Percentiles rank a stretch among this genome's conserved stretches.
Evolutionary conservation across 2,329 filamentous ascomycete species (phyloP).

Genomic region (Magnaporthales sp.): DNA sequence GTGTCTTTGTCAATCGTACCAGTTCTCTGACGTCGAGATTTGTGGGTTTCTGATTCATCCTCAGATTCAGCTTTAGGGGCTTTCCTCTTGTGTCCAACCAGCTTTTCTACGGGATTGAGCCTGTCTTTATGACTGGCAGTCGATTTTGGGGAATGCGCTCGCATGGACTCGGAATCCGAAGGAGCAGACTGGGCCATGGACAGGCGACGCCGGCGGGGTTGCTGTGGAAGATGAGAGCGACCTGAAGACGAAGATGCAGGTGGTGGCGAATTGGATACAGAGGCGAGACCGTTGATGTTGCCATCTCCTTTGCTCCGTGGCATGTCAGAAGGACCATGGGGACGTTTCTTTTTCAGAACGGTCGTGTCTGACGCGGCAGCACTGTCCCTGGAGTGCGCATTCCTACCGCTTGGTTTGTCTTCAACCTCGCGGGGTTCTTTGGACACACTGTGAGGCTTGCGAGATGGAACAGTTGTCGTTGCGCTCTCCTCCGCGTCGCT

Average conservation of each 20-base stretch:
- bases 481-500: constrained; percentile 41
- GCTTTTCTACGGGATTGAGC: constrained; percentile 32
- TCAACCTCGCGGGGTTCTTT: constrained; percentile 22
- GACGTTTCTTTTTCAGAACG: constrained; percentile 42
- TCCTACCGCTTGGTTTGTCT: constrained; percentile 6
- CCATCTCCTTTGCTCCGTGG: constrained; percentile 33
- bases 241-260: constrained; percentile 23
- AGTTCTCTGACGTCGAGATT: constrained; percentile 43
- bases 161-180: constrained; percentile 47
- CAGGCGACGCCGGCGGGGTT: constrained; percentile 26
- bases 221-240: constrained; percentile 17
- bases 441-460: constrained; percentile 17
- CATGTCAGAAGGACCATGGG: constrained; percentile 31
- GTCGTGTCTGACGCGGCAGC: constrained; percentile 23
- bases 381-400: constrained; percentile 13
- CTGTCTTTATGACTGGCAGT: constrained; percentile 34
- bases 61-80: constrained; percentile 46
- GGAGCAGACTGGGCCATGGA: constrained; percentile 30
- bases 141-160: constrained; percentile 32
- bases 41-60: constrained; percentile 46
- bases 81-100: constrained; percentile 43
- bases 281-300: constrained; percentile 48
- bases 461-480: constrained; percentile 18
- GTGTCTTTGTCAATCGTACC: constrained; percentile 28
- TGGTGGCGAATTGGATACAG: constrained; percentile 47